Evolutionary conservation across 2,329 filamentous ascomycete species (phyloP).

Genomic region (Scopulariopsis brevicaulis): DNA sequence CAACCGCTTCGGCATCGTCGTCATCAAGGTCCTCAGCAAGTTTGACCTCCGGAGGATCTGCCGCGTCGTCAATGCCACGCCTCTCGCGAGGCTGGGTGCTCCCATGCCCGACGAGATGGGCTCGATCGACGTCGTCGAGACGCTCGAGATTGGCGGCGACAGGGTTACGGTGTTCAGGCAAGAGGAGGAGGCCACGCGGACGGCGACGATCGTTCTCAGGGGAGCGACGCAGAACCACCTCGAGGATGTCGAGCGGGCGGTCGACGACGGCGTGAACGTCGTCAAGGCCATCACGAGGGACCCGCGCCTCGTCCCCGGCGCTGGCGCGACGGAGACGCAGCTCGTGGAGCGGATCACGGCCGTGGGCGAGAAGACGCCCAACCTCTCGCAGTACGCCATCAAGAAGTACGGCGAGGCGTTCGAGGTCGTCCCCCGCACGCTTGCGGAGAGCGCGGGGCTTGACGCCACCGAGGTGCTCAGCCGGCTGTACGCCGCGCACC

Average conservation of each 20-base stretch:
- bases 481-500: conserved; percentile 84
- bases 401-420: conserved; percentile 97
- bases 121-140: conserved; percentile 87
- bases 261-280: conserved; percentile 96
- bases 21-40: conserved; percentile 95
- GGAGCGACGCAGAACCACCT: conserved; percentile 97
- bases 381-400: conserved; percentile 90
- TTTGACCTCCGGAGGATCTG: conserved; percentile 93
- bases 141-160: conserved; percentile 93
- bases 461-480: conserved; percentile 96
- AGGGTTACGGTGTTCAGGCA: conserved; percentile 97
- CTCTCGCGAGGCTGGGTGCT: conserved; percentile 87
- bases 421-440: conserved; percentile 85
- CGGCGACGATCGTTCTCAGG: conserved; percentile 85
- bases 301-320: conserved; percentile 79
- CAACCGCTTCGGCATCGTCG: conserved; percentile 90
- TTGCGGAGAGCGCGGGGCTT: conserved; percentile 89
- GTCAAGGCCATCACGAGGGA: conserved; percentile 98
- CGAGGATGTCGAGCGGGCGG: conserved; percentile 91
- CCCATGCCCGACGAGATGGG: conserved; percentile 99
- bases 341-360: conserved; percentile 85
- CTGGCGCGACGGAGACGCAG: conserved; percentile 89
- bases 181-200: conserved; percentile 84
- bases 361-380: conserved; percentile 84
- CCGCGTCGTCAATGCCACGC: conserved; percentile 91